Percentiles rank a stretch among this genome's conserved stretches.
These are phyloP conservation scores for Fraxinus americana DNA, from an alignment of 257 asterid genomes.

Conservation along the genomic window DNA sequence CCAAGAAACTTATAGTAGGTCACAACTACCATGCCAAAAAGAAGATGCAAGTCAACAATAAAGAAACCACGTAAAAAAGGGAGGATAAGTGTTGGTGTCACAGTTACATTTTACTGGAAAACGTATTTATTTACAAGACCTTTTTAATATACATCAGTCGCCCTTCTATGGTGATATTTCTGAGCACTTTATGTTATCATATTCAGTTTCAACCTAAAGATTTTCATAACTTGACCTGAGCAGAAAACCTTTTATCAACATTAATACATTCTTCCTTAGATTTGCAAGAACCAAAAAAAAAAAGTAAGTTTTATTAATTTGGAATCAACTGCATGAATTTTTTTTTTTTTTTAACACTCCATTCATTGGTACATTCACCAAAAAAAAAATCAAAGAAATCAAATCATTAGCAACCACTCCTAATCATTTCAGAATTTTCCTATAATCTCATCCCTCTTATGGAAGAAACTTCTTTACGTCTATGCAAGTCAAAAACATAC, in stretches of 20 bases:
- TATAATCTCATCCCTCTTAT: neutral
- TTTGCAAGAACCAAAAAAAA: neutral
- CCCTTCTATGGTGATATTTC: neutral
- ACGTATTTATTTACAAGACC: neutral
- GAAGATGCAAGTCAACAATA: neutral
- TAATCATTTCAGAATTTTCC: neutral
- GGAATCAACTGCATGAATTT: neutral
- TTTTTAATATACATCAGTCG: neutral
- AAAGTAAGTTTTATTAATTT: neutral
- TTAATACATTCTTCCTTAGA: neutral
- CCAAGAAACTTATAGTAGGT: neutral
- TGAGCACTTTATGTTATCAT: conserved; percentile 2
- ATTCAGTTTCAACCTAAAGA: conserved; percentile 1
- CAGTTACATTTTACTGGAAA: neutral
- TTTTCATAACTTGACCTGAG: neutral
- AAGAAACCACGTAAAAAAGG: neutral
- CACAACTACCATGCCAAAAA: neutral
- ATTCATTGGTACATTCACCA: neutral
- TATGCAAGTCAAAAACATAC: neutral
- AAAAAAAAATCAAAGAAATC: neutral
- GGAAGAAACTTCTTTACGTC: neutral
- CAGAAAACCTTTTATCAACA: neutral
- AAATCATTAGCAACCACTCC: neutral
- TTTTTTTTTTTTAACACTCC: neutral
- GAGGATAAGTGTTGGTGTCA: neutral